Base-by-base conservation (phyloP, 75 land plant genomes). In the Azolla pinnata region DNA sequence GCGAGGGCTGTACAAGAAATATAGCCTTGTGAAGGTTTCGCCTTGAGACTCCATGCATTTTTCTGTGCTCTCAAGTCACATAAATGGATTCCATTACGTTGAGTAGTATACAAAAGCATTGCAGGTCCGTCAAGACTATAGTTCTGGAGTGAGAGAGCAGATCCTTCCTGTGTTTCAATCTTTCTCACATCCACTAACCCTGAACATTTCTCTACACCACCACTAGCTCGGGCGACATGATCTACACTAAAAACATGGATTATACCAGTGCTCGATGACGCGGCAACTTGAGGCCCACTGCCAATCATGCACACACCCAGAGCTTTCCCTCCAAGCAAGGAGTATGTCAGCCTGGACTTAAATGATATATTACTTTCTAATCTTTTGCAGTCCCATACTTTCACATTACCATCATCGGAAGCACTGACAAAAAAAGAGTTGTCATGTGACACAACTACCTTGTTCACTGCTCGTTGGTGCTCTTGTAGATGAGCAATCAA, bases 401-500 rank as follows among this genome's bases (percentile, higher is more conserved):
- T 95, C 1, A 95, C 88, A 18, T 79, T 83, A 23, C 92, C 83
- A 70, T 95, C 99, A 72, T 95, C 84, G 57, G 99, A 90, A 28
- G 86, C 91, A 75, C 84, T 90, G 2, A 84, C 86, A 72, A 95
- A 90, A 69, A 90, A 90, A 50, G 65, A 62, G 32, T 90, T 80
- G 62, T 95, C 99, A 72, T 67, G 61, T 60, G 99, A 86, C 44
- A 86, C 76, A n/a, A 97, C 81, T 33, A 95, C 73, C 52, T 89
- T 86, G 79, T 90, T 90, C 32, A 95, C 92, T 54, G 97, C 88
- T 70, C 81, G 85, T 28, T 73, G 82, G 55, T 95, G 99, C 74
- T 95, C 99, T 40, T 95, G 91, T 17, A 95, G 79, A 67, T 95
- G 91, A 16, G 97, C 97, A 63, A 90, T 80, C 48, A 95, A 60